Conservation (phyloP, 371 early-diverging fungal species). For the Lichtheimia ornata region DNA sequence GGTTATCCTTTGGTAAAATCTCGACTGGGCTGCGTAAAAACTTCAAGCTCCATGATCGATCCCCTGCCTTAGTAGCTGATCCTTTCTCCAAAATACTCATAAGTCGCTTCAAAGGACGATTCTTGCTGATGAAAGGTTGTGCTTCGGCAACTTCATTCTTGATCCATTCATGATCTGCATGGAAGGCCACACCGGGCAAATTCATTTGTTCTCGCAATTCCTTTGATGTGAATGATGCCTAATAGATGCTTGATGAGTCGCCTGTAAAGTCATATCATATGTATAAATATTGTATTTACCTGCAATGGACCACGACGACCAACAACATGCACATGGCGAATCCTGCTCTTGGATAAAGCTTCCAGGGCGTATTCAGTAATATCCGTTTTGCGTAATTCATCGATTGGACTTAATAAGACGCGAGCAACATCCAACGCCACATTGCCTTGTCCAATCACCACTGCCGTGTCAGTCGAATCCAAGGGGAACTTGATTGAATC, state of each 20-base stretch:
- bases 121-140: slow-evolving; percentile 37
- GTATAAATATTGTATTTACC: slow-evolving; percentile 41
- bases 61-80: slow-evolving; percentile 23
- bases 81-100: slow-evolving; percentile 78
- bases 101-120: slow-evolving; percentile 75
- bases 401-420: slow-evolving; percentile 78
- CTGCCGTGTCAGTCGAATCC: slow-evolving; percentile 68
- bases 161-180: slow-evolving; percentile 62
- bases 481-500: slow-evolving; percentile 62
- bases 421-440: slow-evolving; percentile 95
- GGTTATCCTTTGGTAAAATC: slow-evolving; percentile 33
- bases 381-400: slow-evolving; percentile 83
- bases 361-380: slow-evolving; percentile 81
- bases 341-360: slow-evolving; percentile 64
- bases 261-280: not conserved
- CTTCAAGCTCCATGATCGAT: slow-evolving; percentile 72
- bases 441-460: slow-evolving; percentile 95
- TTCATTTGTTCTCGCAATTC: slow-evolving; percentile 94
- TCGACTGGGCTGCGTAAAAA: slow-evolving; percentile 76
- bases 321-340: slow-evolving; percentile 83
- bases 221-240: slow-evolving; percentile 91
- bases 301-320: slow-evolving; percentile 94
- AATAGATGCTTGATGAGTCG: not conserved
- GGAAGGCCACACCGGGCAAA: slow-evolving; percentile 61
- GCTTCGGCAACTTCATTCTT: slow-evolving; percentile 40